Base-by-base conservation (phyloP, 345 rosid genomes). In the Citrus inodora region DNA sequence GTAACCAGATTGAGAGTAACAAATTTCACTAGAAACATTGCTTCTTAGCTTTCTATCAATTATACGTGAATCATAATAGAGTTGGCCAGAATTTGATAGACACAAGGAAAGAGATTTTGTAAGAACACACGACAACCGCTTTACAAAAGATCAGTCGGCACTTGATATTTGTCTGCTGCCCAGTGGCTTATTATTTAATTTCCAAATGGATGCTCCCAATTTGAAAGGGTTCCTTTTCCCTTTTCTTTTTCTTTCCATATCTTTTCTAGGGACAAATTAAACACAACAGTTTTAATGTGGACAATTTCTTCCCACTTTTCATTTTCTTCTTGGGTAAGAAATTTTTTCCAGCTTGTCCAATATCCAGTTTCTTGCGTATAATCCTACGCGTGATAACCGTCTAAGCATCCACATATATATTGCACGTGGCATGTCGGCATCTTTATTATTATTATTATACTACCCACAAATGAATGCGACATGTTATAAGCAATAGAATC, bases 321-420 rank as follows among this genome's bases (percentile, higher is more conserved):
- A 11, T 32, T 76, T 67, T 33, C 83, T 42, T 30, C 33, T 60
- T 33, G 61, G 14, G 40, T 21, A 56, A n/a, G 55, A 27, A 71
- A 69, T 35, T 68, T 11, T 32, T 80, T 70, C 71, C 28, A 35
- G 35, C 78, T 78, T 78, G 78, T 78, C 81, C 81, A 61, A 40
- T 5, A 3, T 51, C 24, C 9, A 33, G 8, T 17, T 19, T 32
- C 53, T 59, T 58, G 67, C 24, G 28, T 22, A 59, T n/a, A 9
- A 9, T 53, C 75, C 22, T 71, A 22, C 7, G 10, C 8, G 37
- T 1, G 59, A 67, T 38, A 37, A 11, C 16, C 13, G 59, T 14
- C 59, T 21, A 46, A 11, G 5, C 30, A 14, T 42, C 28, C 5
- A 6, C 22, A 42, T 21, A 42, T 17, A 25, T 4, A 14, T 48